Evolutionary conservation across 2,329 filamentous ascomycete species (phyloP), one percentile per base, ranked within the genome.

Genomic region (Malbranchea zuffiana): DNA sequence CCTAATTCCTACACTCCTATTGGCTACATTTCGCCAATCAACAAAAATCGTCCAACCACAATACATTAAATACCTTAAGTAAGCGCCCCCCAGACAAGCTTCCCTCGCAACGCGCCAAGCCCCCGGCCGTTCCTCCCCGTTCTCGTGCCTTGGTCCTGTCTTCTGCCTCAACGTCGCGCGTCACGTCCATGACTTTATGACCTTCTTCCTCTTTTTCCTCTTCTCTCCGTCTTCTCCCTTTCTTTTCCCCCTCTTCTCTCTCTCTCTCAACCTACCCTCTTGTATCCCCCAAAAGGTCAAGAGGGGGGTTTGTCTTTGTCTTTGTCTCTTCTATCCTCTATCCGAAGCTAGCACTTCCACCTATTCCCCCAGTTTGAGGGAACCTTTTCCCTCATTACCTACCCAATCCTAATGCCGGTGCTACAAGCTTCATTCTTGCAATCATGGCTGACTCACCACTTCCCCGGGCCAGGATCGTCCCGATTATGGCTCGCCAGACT

Each of bases 401-500:
- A 42, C 29, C 36, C 27, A 39, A 39, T 37, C 30, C 45, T 28
- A 35, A 57, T 54, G 56, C 48, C 46, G 49, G 42, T 47, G 52
- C 50, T 48, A 54, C 48, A 47, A 46, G 50, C 48, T 46, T 44
- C 26, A 27, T 48, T 51, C 37, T 40, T 38, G 44, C 51, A 50
- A 61, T 37, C 45, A 63, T 63, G 60, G 55, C 59, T 48, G 50
- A 57, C 44, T 42, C 54, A 38, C 41, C 46, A 17, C 36, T 28
- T 20, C 48, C 51, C 41, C 52, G 55, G 47, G 51, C 51, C 51
- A 62, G 60, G 56, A 60, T 63, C 42, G 59, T 63, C 50, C 60
- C 60, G 35, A 58, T 63, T 49, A 53, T 63, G 50, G 47, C 52
- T 40, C 47, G 48, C 36, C 32, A 28, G 3, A 44, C 37, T 25